Conservation (phyloP, 495 filamentous ascomycete genomes). For the Neurospora sp. region DNA sequence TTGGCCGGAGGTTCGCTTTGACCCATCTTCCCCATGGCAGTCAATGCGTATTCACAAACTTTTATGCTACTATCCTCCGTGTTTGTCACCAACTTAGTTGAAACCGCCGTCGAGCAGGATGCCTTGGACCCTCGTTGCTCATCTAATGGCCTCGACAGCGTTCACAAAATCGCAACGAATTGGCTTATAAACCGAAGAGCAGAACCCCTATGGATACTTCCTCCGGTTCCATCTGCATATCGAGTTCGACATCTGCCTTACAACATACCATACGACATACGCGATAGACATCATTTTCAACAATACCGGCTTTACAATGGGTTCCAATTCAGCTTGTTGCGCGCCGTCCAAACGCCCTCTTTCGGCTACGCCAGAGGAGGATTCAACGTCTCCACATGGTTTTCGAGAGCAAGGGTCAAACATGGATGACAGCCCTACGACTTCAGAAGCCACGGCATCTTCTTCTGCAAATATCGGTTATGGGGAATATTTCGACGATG, state of each 20-base stretch:
- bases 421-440: not conserved
- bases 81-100: not conserved
- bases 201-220: not conserved
- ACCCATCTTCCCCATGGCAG: not conserved
- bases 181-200: not conserved
- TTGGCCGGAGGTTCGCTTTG: not conserved
- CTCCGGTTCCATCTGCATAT: not conserved
- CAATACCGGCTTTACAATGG: slow-evolving; percentile 3
- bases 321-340: slow-evolving; percentile 14
- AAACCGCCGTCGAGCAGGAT: not conserved
- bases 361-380: not conserved
- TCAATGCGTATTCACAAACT: not conserved
- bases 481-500: not conserved
- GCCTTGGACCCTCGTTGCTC: not conserved
- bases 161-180: not conserved
- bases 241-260: not conserved
- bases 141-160: not conserved
- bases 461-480: not conserved
- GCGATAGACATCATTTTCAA: not conserved
- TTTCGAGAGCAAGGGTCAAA: not conserved
- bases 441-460: not conserved
- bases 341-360: slow-evolving; percentile 1
- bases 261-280: not conserved
- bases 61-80: not conserved
- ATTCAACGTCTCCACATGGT: not conserved